Evolutionary conservation across 306 rosid species (phyloP).

Genomic region (Prunus padus): DNA sequence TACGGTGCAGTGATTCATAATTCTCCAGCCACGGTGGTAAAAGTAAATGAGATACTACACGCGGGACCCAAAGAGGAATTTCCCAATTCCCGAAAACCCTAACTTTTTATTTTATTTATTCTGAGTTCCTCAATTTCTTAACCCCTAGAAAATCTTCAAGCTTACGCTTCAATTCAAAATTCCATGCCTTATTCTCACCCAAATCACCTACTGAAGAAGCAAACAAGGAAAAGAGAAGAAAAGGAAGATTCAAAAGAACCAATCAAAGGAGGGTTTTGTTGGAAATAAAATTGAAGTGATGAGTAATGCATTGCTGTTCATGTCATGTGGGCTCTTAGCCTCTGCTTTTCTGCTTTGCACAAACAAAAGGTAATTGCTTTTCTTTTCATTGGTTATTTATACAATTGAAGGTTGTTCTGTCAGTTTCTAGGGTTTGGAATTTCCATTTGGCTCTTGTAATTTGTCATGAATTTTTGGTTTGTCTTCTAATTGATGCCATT

Average conservation of each 20-base stretch:
- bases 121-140: conserved; percentile 21
- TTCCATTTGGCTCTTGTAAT: conserved; percentile 3
- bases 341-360: conserved; percentile 47
- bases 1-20: too few species aligned
- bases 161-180: conserved; percentile 17
- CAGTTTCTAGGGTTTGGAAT: conserved; percentile 13
- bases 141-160: conserved; percentile 34
- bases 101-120: neutral
- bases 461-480: neutral
- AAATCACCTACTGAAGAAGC: conserved; percentile 12
- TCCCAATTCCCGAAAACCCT: conserved; percentile 3
- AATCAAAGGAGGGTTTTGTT: conserved; percentile 43
- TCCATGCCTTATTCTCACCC: neutral
- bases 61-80: conserved; percentile 35
- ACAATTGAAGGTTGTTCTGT: conserved; percentile 15
- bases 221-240: conserved; percentile 1
- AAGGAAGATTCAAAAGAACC: conserved; percentile 27
- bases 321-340: conserved; percentile 30
- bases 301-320: conserved; percentile 39
- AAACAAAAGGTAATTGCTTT: conserved; percentile 51
- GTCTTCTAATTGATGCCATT: neutral
- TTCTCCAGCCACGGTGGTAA: conserved; percentile 5
- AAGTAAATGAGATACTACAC: neutral
- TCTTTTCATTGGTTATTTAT: neutral
- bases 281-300: conserved; percentile 29